phyloP scores from a whole-genome alignment of 2,329 filamentous ascomycete species.

The Cladophialophora immunda region DNA sequence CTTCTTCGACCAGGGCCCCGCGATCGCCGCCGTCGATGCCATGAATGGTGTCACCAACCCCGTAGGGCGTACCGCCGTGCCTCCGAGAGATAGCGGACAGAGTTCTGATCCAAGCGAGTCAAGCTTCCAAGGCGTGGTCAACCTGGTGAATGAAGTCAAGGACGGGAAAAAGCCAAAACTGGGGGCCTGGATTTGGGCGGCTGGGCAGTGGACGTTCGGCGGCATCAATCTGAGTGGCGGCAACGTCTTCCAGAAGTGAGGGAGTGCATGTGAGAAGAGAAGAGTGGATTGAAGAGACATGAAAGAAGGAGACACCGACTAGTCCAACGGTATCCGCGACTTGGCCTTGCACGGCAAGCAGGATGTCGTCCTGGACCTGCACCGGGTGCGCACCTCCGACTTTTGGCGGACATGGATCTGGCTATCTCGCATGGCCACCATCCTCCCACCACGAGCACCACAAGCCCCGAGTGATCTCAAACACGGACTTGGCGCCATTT shows the following conservation, averaged over 20 bases:
- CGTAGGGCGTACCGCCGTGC: conserved; percentile 53
- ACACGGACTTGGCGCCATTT: background rate
- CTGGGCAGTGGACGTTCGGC: conserved; percentile 54
- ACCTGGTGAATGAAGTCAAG: conserved; percentile 49
- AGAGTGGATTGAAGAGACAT: background rate
- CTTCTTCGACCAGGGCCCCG: conserved; percentile 77
- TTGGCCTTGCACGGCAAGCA: too few species aligned
- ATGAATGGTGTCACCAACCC: conserved; percentile 67
- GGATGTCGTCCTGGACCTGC: too few species aligned
- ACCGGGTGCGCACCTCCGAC: too few species aligned
- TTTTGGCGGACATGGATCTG: background rate
- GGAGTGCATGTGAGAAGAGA: background rate
- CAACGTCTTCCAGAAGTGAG: conserved; percentile 19
- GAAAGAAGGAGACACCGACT: background rate
- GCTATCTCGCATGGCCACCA: background rate
- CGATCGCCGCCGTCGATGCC: conserved; percentile 73
- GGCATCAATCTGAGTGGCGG: conserved; percentile 46
- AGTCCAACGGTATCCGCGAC: too few species aligned
- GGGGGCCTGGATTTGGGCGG: conserved; percentile 56
- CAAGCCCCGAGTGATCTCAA: background rate
- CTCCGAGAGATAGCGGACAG: conserved; percentile 42
- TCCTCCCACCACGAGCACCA: background rate
- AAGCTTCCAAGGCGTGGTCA: conserved; percentile 49
- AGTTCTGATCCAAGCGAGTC: conserved; percentile 41
- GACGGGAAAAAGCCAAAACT: conserved; percentile 49